phyloP scores from a whole-genome alignment of 495 filamentous ascomycete genomes.

The Tuber melanosporum region DNA sequence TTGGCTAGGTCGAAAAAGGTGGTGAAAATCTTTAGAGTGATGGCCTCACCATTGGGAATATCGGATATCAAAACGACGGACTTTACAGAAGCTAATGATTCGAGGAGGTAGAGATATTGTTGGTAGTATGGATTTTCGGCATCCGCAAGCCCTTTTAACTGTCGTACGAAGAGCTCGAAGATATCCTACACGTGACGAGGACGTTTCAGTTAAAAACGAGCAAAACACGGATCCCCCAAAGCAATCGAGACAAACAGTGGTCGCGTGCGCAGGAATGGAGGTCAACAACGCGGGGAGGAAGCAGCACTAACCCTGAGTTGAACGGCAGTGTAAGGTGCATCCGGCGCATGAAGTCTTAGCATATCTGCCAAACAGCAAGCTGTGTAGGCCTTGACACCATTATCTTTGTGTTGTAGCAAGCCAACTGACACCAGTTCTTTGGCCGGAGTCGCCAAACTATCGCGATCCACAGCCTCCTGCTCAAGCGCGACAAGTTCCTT shows the following conservation, averaged over 20 bases:
- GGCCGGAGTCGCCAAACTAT: constrained; percentile 74
- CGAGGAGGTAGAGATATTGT: constrained; percentile 83
- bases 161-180: constrained; percentile 78
- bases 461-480: constrained; percentile 75
- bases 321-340: constrained; percentile 84
- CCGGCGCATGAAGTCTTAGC: constrained; percentile 83
- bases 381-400: constrained; percentile 80
- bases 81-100: constrained; percentile 84
- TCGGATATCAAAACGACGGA: constrained; percentile 92
- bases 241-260: constrained; percentile 5
- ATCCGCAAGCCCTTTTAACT: constrained; percentile 76
- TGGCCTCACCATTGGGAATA: constrained; percentile 65
- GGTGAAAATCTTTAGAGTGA: constrained; percentile 74
- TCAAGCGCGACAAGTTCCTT: constrained; percentile 80
- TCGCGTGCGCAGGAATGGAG: constrained; percentile 4
- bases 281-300: constrained; percentile 16
- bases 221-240: constrained; percentile 12
- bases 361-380: constrained; percentile 91
- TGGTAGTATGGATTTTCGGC: constrained; percentile 84
- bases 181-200: constrained; percentile 61
- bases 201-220: constrained; percentile 10
- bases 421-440: constrained; percentile 81
- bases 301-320: constrained; percentile 72
- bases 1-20: constrained; percentile 90
- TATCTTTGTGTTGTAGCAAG: constrained; percentile 82